Evolutionary conservation across 306 rosid species (phyloP), one percentile per base, ranked within the genome.

Genomic region (Citrullus colocynthis): DNA sequence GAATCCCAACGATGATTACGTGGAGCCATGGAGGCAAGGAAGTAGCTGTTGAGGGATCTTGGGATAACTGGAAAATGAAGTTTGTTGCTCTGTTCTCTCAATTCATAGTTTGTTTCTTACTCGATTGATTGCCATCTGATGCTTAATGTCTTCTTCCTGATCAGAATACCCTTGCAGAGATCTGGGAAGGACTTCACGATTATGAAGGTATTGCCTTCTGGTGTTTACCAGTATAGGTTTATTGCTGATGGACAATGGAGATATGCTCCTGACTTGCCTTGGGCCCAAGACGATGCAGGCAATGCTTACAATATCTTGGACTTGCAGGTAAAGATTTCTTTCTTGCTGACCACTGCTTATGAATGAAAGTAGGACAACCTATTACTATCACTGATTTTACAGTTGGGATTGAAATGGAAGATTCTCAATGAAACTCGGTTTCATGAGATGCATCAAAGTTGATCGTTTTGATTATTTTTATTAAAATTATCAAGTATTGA

Each of bases 61-160:
- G 99, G 99, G 99, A 95, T 85, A 83, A 85, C 84, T 95, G 99
- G 99, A 92, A 88, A 84, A 81, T 88, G 72, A 92, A 96, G 99
- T 95, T 83, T 58, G 78, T 75, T 74, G 74, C 64, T 66, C 75
- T 81, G 10, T 64, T 73, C 24, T 69, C 69, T 85, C 32, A 16
- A 30, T 78, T 78, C 7, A 6, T 30, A 4, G 5, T 75, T 55
- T 10, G 30, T 15, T 37, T 70, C 58, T 10, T 39, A 71, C 80
- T 80, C 72, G 44, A 12, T 62, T 59, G 80, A 79, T 62, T 57
- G 79, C 59, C 80, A 18, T 80, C 17, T 60, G 78, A 57, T 63
- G 76, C 74, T 74, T 59, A 6, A 59, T 81, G 60, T 34, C 64
- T 75, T 78, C 77, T 83, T 80, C 77, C 79, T 83, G 64, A 77